Conservation (phyloP, 495 filamentous ascomycete genomes). For the Mycothermus thermophilus region DNA sequence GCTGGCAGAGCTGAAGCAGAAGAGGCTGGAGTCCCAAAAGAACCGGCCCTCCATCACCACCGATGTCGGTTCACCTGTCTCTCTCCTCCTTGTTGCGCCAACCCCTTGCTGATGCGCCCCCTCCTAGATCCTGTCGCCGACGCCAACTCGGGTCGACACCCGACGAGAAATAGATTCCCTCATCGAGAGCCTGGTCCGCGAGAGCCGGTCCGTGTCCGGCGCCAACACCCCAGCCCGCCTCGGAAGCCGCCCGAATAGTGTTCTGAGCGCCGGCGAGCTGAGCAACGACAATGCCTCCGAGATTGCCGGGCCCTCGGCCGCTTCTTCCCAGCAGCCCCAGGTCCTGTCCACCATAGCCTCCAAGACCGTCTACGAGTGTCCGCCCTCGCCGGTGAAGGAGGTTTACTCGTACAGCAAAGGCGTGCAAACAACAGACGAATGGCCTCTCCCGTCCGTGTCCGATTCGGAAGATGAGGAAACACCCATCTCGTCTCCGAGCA, state of each 20-base stretch:
- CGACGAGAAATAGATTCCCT: conserved; percentile 71
- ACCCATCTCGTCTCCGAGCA: conserved; percentile 35
- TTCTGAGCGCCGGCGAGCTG: conserved; percentile 59
- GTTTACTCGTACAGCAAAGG: conserved; percentile 88
- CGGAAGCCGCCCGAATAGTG: conserved; percentile 73
- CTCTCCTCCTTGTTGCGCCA: conserved; percentile 9
- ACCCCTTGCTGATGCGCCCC: background rate
- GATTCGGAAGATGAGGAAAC: conserved; percentile 45
- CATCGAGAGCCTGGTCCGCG: conserved; percentile 64
- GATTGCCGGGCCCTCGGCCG: conserved; percentile 22
- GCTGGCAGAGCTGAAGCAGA: conserved; percentile 88
- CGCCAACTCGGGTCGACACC: conserved; percentile 53
- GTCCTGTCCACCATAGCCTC: conserved; percentile 51
- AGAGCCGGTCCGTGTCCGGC: conserved; percentile 56
- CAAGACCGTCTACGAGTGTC: conserved; percentile 60
- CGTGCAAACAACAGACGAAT: conserved; percentile 67
- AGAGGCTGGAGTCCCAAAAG: conserved; percentile 67
- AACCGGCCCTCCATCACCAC: conserved; percentile 43
- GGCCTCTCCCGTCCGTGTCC: conserved; percentile 43
- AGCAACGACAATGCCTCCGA: conserved; percentile 55
- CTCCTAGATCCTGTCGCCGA: conserved; percentile 50
- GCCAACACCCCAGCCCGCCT: conserved; percentile 46
- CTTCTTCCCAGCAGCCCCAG: too few relatives aligned
- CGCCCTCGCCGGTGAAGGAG: conserved; percentile 59
- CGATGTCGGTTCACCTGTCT: conserved; percentile 29